A percentile compares a stretch with the other conserved stretches of the same genome.
phyloP scores from a whole-genome alignment of 2,329 filamentous ascomycete species.

The Periconia digitata region DNA sequence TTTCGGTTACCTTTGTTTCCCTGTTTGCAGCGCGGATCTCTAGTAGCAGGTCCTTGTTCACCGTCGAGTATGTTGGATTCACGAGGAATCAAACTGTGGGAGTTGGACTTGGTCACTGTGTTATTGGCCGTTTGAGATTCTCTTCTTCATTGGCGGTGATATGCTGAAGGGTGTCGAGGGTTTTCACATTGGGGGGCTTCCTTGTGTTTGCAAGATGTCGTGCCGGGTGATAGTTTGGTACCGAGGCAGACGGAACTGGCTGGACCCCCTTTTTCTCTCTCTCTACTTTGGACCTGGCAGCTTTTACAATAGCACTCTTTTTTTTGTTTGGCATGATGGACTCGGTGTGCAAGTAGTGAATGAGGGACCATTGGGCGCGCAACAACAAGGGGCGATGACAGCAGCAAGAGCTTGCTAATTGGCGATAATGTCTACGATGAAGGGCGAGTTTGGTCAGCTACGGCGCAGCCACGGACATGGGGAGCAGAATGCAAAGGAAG shows the following conservation, averaged over 20 bases:
- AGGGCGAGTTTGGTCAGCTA: too few species aligned
- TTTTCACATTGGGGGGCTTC: not conserved
- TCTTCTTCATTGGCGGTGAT: not conserved
- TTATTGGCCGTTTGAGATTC: constrained; percentile 1
- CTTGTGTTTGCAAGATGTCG: not conserved
- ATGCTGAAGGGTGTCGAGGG: not conserved
- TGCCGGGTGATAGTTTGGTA: not conserved
- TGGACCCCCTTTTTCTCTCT: not conserved
- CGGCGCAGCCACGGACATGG: too few species aligned
- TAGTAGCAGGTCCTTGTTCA: not conserved
- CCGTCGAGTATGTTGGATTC: not conserved
- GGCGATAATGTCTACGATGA: too few species aligned
- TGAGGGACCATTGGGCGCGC: not conserved
- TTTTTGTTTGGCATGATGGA: not conserved
- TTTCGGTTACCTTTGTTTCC: constrained; percentile 1
- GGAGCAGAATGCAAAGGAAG: not conserved
- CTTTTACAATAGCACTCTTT: not conserved
- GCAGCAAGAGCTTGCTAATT: too few species aligned
- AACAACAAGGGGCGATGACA: not conserved
- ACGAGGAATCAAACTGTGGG: not conserved
- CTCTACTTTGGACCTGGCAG: not conserved
- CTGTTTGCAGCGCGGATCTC: too few species aligned
- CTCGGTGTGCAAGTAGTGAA: too few species aligned
- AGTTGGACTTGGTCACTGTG: not conserved
- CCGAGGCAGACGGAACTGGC: not conserved